Percentiles rank a stretch among this genome's conserved stretches.
Conservation (phyloP, 202 grass and related monocot species). For the Miscanthus sacchariflorus region DNA sequence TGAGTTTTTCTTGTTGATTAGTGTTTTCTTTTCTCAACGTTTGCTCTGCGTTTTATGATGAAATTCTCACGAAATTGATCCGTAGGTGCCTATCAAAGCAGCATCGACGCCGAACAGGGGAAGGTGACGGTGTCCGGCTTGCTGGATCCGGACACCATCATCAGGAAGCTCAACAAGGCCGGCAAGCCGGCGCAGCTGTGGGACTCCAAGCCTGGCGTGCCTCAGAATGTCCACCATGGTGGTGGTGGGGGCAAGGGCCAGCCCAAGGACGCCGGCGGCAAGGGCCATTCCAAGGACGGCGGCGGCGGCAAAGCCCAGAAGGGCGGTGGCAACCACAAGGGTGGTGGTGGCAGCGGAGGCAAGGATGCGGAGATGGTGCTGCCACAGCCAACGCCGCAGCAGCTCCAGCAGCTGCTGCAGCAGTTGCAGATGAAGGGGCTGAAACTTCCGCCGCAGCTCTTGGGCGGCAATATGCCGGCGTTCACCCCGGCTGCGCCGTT, state of each 20-base stretch:
- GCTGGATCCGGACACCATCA: conserved; percentile 72
- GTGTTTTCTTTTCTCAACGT: not conserved
- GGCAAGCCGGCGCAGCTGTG: conserved; percentile 83
- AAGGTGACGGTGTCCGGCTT: conserved; percentile 81
- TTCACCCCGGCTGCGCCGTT: conserved; percentile 13
- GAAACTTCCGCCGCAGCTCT: conserved; percentile 62
- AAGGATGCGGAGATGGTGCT: too few species aligned
- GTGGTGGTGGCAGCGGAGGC: not conserved
- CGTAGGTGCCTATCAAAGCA: conserved; percentile 66
- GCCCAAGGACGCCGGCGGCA: too few species aligned
- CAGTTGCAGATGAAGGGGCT: conserved; percentile 78
- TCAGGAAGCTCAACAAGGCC: conserved; percentile 85
- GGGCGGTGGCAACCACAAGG: not conserved
- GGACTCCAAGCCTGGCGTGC: conserved; percentile 61
- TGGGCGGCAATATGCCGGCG: conserved; percentile 65
- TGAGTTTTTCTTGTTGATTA: not conserved
- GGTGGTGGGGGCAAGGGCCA: conserved; percentile 38
- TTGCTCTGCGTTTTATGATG: not conserved
- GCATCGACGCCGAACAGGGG: conserved; percentile 65
- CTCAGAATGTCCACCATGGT: conserved; percentile 58
- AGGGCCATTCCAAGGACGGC: conserved; percentile 29
- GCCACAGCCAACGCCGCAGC: conserved; percentile 28
- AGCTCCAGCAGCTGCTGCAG: conserved; percentile 5
- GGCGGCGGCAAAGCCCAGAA: conserved; percentile 45
- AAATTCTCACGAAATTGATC: not conserved